These are phyloP conservation scores for Coleophoma eucalyptorum DNA, from an alignment of 2,329 filamentous ascomycete genomes.

Conservation along the genomic window DNA sequence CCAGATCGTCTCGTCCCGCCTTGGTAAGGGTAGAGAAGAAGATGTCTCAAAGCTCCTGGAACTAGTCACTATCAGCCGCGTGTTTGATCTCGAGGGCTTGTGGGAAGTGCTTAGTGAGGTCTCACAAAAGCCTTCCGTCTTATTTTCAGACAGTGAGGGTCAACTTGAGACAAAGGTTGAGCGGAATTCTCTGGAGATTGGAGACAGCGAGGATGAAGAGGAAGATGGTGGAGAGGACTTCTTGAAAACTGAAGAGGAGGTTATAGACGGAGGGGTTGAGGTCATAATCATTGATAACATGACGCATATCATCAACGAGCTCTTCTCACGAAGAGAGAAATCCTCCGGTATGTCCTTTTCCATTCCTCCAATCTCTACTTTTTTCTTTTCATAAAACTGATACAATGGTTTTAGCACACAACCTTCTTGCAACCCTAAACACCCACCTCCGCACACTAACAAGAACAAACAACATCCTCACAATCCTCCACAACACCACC, in stretches of 20 bases:
- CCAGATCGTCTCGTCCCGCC: conserved; percentile 11
- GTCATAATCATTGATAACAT: conserved; percentile 54
- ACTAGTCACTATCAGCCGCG: conserved; percentile 47
- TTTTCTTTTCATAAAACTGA: not conserved
- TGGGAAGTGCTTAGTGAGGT: conserved; percentile 53
- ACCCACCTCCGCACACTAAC: conserved; percentile 42
- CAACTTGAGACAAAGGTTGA: not conserved
- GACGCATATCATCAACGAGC: conserved; percentile 43
- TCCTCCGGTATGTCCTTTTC: conserved; percentile 28
- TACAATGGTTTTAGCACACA: conserved; percentile 36
- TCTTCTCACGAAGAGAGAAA: conserved; percentile 43
- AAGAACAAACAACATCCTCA: conserved; percentile 38
- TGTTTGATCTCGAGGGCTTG: conserved; percentile 56
- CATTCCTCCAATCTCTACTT: not conserved
- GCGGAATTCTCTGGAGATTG: conserved; percentile 22
- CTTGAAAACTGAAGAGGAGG: not conserved
- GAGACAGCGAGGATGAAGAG: conserved; percentile 38
- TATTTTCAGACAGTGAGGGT: too few species aligned
- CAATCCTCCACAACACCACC: conserved; percentile 52
- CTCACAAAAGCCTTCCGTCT: conserved; percentile 6
- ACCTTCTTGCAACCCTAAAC: conserved; percentile 42
- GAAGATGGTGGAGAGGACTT: conserved; percentile 4
- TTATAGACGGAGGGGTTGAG: conserved; percentile 22
- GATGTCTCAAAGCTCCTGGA: conserved; percentile 33
- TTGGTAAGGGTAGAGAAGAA: conserved; percentile 6